Evolutionary conservation across 345 rosid genomes (phyloP), one percentile per base, ranked within the genome.

Genomic region (Melaleuca quinquenervia): DNA sequence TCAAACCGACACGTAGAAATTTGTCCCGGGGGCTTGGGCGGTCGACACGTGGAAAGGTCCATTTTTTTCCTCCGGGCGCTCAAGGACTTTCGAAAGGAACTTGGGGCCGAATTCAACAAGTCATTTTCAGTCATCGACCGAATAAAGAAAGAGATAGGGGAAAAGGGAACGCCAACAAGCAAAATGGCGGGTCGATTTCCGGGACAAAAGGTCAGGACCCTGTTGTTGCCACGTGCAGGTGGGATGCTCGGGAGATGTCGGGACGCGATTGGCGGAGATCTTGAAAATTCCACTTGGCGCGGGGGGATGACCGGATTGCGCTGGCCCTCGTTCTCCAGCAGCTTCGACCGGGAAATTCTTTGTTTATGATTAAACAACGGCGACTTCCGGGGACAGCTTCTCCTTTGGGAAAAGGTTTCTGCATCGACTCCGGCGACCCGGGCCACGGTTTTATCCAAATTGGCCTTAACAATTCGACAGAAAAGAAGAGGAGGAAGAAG

Each of bases 1-100:
- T 91, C 89, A 88, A 89, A 84, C 48, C 76, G 88, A 85, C 90
- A 91, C 88, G 89, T 87, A 82, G 82, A 51, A 55, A 6, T 27
- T 29, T 49, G 83, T 11, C 56, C 15, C 3, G 26, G 50, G 13
- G 24, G 82, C 22, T 84, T 87, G 75, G 82, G 82, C 36, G 18
- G 5, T 36, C 20, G 86, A 60, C 82, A 82, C 53, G 62, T 87
- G 84, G 50, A 75, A n/a, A 21, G 13, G 8, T 18, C 49, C 64
- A 10, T 82, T 18, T 83, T 75, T 78, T 21, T 64, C 4, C 41
- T 41, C 41, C 41, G 41, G 41, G 41, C 41, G 41, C 41, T 41
- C 41, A 41, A 41, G 0, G 82, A 26, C 26, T 48, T 53, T 74
- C 6, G 80, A 10, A 21, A 8, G 13, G 3, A 41, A 36, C 5